Percentiles rank a stretch among this genome's conserved stretches.
Conservation (phyloP, 2,329 filamentous ascomycete genomes). For the Aureobasidium sp. region DNA sequence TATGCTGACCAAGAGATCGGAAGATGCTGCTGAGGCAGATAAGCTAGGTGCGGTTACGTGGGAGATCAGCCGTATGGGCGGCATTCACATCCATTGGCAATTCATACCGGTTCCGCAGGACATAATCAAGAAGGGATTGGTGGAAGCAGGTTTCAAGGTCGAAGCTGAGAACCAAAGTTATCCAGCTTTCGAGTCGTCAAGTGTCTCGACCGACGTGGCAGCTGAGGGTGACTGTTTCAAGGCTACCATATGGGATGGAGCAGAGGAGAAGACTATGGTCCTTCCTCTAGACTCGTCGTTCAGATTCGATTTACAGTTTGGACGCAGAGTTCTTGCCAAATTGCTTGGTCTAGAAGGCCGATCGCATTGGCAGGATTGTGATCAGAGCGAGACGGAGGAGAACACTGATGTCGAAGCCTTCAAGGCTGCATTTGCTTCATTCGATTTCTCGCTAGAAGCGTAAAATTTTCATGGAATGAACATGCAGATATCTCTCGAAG, state of each 20-base stretch:
- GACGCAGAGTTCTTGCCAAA: slow-evolving; percentile 79
- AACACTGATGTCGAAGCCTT: slow-evolving; percentile 69
- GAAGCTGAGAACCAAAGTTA: slow-evolving; percentile 71
- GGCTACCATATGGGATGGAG: slow-evolving; percentile 29
- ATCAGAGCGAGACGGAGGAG: slow-evolving; percentile 72
- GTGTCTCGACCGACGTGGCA: background rate
- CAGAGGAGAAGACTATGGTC: slow-evolving; percentile 58
- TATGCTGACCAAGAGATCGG: slow-evolving; percentile 53
- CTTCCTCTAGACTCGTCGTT: slow-evolving; percentile 65
- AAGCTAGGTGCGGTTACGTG: slow-evolving; percentile 79
- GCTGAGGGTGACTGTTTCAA: slow-evolving; percentile 29
- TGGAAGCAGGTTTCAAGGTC: slow-evolving; percentile 83
- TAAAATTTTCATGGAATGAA: background rate
- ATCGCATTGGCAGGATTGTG: slow-evolving; percentile 78
- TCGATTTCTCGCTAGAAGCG: slow-evolving; percentile 65
- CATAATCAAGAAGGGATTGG: slow-evolving; percentile 63
- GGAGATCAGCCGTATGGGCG: slow-evolving; percentile 76
- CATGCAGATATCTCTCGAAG: background rate
- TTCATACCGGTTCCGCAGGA: slow-evolving; percentile 69
- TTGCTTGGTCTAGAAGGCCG: slow-evolving; percentile 71
- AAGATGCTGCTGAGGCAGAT: slow-evolving; percentile 4
- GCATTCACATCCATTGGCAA: slow-evolving; percentile 92
- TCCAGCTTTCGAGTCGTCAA: slow-evolving; percentile 39
- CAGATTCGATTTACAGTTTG: slow-evolving; percentile 87
- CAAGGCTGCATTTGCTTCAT: slow-evolving; percentile 72